phyloP scores from a whole-genome alignment of 139 green algal genomes.

The Raphidocelis subcapitata region DNA sequence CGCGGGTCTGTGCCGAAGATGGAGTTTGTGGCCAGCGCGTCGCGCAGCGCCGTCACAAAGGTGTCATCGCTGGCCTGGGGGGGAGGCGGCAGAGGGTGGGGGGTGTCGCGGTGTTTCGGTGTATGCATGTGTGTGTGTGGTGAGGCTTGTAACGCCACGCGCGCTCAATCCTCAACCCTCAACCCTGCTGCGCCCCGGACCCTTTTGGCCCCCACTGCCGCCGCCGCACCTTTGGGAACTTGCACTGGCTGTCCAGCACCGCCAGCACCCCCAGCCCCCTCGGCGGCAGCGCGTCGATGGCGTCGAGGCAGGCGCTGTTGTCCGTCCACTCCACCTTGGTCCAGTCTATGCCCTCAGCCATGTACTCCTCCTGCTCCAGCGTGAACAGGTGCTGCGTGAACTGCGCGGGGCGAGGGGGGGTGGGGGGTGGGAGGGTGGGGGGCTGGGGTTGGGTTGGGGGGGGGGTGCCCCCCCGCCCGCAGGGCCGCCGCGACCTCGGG shows the following conservation, averaged over 20 bases:
- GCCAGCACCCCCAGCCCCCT: constrained; percentile 84
- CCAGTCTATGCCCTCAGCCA: constrained; percentile 94
- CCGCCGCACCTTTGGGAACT: constrained; percentile 61
- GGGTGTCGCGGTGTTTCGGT: no score
- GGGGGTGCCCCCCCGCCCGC: no score
- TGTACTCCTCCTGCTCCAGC: constrained; percentile 95
- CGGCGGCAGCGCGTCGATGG: constrained; percentile 73
- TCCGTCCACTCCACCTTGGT: constrained; percentile 98
- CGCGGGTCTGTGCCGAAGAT: constrained; percentile 56
- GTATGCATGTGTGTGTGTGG: no score
- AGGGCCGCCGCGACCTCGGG: no score
- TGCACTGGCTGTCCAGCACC: constrained; percentile 90
- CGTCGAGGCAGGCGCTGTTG: constrained; percentile 95
- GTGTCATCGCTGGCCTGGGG: constrained; percentile 68
- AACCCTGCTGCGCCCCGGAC: no score
- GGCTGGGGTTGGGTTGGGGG: no score
- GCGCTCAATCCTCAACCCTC: no score
- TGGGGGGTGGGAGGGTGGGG: no score
- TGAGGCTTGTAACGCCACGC: no score
- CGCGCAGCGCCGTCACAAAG: constrained; percentile 36
- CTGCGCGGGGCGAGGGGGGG: no score
- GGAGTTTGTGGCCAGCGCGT: constrained; percentile 31
- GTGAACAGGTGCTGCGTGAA: constrained; percentile 95
- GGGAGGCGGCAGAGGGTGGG: no score
- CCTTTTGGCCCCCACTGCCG: no score